These are phyloP conservation scores for Sideroxylon spinosum DNA, from an alignment of 179 eudicot species.

Conservation along the genomic window DNA sequence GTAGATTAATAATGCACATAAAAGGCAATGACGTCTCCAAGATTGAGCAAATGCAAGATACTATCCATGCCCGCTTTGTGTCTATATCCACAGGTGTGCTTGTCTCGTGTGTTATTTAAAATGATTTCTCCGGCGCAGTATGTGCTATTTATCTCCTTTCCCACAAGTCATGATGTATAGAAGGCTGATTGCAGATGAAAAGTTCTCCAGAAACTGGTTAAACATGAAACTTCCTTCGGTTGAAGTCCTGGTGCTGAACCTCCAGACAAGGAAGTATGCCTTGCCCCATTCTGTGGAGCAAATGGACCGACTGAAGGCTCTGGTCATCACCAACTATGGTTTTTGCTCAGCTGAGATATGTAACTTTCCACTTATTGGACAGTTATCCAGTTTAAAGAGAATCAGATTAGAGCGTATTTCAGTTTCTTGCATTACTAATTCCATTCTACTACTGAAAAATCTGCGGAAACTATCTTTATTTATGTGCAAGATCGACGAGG, in stretches of 20 bases:
- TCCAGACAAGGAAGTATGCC: slow-evolving; percentile 3
- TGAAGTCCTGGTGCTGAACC: slow-evolving; percentile 30
- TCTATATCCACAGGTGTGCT: slow-evolving; percentile 24
- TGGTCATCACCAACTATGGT: slow-evolving; percentile 24
- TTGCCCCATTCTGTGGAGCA: slow-evolving; percentile 26
- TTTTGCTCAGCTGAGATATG: slow-evolving; percentile 15
- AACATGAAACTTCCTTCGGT: slow-evolving; percentile 11
- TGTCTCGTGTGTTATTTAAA: not conserved
- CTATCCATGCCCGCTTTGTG: slow-evolving; percentile 17
- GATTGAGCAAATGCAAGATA: slow-evolving; percentile 10
- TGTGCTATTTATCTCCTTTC: not conserved
- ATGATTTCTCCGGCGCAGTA: not conserved
- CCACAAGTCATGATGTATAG: not conserved
- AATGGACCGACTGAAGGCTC: slow-evolving; percentile 22
- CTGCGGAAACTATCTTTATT: slow-evolving; percentile 30
- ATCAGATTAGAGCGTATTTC: slow-evolving; percentile 26
- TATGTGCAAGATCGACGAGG: slow-evolving; percentile 25
- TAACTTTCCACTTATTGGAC: slow-evolving; percentile 6
- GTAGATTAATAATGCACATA: slow-evolving; percentile 15
- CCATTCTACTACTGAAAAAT: slow-evolving; percentile 20
- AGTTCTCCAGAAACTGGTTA: slow-evolving; percentile 11
- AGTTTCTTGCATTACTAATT: slow-evolving; percentile 11
- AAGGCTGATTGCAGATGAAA: slow-evolving; percentile 14
- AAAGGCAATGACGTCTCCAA: slow-evolving; percentile 14
- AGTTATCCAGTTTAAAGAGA: slow-evolving; percentile 19